These are phyloP conservation scores for Suillus discolor DNA, from an alignment of 768 basidiomycete genomes.

Conservation along the genomic window DNA sequence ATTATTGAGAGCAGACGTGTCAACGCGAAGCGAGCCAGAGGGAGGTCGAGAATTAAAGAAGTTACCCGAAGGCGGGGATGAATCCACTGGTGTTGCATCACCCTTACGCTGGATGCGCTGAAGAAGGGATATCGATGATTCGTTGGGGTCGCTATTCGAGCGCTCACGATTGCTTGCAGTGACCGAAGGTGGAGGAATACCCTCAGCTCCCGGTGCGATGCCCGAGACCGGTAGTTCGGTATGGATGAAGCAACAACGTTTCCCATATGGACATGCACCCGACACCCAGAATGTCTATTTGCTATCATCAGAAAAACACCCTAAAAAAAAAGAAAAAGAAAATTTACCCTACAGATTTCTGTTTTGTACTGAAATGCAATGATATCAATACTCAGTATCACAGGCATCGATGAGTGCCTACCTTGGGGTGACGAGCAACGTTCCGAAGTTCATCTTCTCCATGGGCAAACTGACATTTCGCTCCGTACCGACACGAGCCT, in stretches of 20 bases:
- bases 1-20: constrained; percentile 66
- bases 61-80: constrained; percentile 40
- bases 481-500: constrained; percentile 80
- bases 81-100: constrained; percentile 61
- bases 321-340: not conserved
- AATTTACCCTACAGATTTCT: constrained; percentile 84
- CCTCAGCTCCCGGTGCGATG: constrained; percentile 53
- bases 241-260: constrained; percentile 93
- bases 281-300: constrained; percentile 90
- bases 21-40: constrained; percentile 71
- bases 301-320: constrained; percentile 12
- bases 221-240: constrained; percentile 78
- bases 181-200: constrained; percentile 52
- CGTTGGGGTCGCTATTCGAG: constrained; percentile 79
- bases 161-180: constrained; percentile 66
- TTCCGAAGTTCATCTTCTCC: constrained; percentile 86
- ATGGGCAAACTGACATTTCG: constrained; percentile 93
- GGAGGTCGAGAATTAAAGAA: constrained; percentile 66
- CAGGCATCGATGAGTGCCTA: constrained; percentile 32
- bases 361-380: constrained; percentile 74
- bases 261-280: constrained; percentile 90
- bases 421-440: constrained; percentile 89
- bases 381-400: constrained; percentile 12
- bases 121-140: constrained; percentile 69
- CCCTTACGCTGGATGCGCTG: constrained; percentile 74